phyloP scores from a whole-genome alignment of 331 rosid species.

The Stylosanthes scabra region DNA sequence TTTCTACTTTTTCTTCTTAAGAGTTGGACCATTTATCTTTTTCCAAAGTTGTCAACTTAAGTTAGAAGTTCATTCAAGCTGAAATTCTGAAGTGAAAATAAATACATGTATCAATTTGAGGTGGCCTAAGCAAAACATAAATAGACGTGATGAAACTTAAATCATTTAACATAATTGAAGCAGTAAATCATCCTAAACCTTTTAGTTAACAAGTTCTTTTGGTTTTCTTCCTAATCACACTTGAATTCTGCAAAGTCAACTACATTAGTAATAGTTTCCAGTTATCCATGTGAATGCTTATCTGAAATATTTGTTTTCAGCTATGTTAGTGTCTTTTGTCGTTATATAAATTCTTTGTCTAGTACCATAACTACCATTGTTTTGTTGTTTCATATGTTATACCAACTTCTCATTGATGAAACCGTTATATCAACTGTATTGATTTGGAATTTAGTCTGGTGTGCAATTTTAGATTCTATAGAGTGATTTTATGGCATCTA shows the following conservation, averaged over 20 bases:
- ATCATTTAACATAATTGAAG: not conserved
- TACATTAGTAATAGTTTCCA: constrained; percentile 7
- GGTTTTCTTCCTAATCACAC: not conserved
- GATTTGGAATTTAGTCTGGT: not conserved
- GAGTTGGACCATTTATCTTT: not conserved
- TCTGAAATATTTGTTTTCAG: not conserved
- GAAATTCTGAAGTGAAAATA: not conserved
- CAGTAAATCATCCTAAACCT: not conserved
- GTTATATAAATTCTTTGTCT: not conserved
- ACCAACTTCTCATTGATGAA: not conserved
- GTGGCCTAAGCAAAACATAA: not conserved
- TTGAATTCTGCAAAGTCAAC: constrained; percentile 24
- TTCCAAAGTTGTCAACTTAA: constrained; percentile 18
- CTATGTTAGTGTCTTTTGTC: not conserved
- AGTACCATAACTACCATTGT: too few species aligned
- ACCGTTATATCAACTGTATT: constrained; percentile 5
- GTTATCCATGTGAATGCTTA: constrained; percentile 10
- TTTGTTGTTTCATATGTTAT: not conserved
- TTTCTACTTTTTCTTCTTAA: not conserved
- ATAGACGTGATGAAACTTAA: not conserved
- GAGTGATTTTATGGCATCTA: not conserved
- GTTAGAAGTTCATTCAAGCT: not conserved
- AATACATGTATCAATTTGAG: constrained; percentile 6
- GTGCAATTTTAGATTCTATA: constrained; percentile 4
- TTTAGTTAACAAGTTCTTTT: not conserved